Evolutionary conservation across 805 yeast genomes (phyloP).

Genomic region (Candida parachauliodes): DNA sequence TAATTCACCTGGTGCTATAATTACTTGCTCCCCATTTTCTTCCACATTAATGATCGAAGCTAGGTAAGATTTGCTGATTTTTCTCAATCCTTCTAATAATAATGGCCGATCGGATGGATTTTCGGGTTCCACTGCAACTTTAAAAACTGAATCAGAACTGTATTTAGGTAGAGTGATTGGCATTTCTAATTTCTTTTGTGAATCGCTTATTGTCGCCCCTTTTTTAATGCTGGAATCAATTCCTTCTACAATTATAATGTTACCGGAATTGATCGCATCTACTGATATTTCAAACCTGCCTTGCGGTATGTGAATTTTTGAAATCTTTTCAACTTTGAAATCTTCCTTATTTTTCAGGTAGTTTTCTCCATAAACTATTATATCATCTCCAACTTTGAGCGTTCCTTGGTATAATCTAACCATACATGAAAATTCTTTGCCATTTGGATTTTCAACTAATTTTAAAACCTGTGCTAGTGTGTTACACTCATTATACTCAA

Average conservation of each 20-base stretch:
- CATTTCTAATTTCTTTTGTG: constrained; percentile 15
- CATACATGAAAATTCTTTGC: constrained; percentile 50
- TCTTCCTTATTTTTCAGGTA: constrained; percentile 54
- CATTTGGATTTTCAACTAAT: constrained; percentile 53
- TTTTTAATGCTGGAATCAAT: constrained; percentile 54
- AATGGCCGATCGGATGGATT: constrained; percentile 76
- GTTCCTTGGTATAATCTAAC: constrained; percentile 64
- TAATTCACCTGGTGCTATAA: constrained; percentile 82
- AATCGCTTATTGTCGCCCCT: constrained; percentile 49
- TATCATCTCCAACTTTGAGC: constrained; percentile 42
- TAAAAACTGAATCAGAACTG: constrained; percentile 58
- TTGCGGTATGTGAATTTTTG: constrained; percentile 52
- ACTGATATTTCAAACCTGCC: constrained; percentile 67
- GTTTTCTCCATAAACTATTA: constrained; percentile 56
- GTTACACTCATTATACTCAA: neutral
- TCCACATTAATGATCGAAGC: constrained; percentile 70
- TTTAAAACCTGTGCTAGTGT: constrained; percentile 41
- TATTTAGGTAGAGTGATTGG: constrained; percentile 40
- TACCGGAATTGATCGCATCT: constrained; percentile 55
- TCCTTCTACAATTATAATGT: constrained; percentile 63
- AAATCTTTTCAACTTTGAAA: constrained; percentile 36
- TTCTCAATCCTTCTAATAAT: constrained; percentile 65
- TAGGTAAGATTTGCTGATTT: constrained; percentile 58
- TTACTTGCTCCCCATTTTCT: constrained; percentile 82
- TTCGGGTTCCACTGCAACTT: constrained; percentile 79